Percentiles rank a stretch among this genome's conserved stretches.
These are phyloP conservation scores for Camellia granthamiana DNA, from an alignment of 148 eudicot species.

Conservation along the genomic window DNA sequence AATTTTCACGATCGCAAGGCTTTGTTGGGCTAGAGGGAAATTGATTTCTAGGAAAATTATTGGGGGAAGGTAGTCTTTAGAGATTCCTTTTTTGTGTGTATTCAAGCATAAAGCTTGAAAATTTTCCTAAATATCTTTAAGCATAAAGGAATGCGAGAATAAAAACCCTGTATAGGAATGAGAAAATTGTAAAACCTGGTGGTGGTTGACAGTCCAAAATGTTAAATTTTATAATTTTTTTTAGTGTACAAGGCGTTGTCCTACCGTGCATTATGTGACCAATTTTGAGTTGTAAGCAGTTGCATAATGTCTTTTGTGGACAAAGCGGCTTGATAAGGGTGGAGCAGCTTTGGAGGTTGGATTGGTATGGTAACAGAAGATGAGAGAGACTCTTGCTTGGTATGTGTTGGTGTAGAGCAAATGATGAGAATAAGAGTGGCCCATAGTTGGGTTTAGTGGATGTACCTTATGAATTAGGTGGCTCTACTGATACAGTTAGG, in stretches of 20 bases:
- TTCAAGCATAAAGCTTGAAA: background rate
- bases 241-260: too few relatives aligned
- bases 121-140: too few relatives aligned
- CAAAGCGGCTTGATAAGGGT: background rate
- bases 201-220: background rate
- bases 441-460: background rate
- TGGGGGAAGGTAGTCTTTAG: background rate
- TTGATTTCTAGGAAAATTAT: background rate
- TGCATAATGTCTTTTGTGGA: background rate
- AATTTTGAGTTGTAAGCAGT: background rate
- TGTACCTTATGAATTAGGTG: too few relatives aligned
- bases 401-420: background rate
- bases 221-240: too few relatives aligned
- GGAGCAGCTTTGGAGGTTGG: too few relatives aligned
- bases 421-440: background rate
- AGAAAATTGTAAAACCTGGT: background rate
- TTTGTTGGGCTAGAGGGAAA: background rate
- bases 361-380: background rate
- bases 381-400: background rate
- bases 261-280: background rate
- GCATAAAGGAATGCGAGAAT: too few relatives aligned
- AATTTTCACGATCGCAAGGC: background rate
- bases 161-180: too few relatives aligned
- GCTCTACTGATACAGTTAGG: too few relatives aligned
- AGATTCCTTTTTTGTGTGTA: background rate